Base-by-base conservation (phyloP, 1,139 yeast genomes). In the Petasospora fabianii region DNA sequence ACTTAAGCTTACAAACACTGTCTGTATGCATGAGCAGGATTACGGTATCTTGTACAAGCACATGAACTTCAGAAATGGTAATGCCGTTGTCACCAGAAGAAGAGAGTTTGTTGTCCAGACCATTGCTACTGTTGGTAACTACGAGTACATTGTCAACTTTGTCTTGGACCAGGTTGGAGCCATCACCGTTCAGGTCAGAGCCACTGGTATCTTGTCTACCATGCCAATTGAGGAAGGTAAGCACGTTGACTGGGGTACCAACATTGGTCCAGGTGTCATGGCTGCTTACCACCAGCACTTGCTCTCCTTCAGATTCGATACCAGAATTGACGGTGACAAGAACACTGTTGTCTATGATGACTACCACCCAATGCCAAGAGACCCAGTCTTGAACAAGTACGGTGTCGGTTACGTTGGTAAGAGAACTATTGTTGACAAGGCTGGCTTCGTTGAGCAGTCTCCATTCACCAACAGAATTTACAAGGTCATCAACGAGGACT, bases 261-360 rank as follows among this genome's bases (percentile, higher is more conserved):
- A 78, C 53, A 86, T 86, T 45, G 90, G 88, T 20, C 95, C 95
- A 49, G 80, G 85, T 57, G 92, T 82, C 43, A 73, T 84, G 75
- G 96, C 96, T 38, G 83, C 95, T 27, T 82, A 82, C 65, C 96
- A 86, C 64, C 96, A 86, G 71, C 96, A 86, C 65, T 72, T 86
- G 54, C 73, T 86, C 59, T 78, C 86, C 12, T 80, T 85, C 65
- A 80, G 95, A 70, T 78, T 86, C 55, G 95, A 86, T 64, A 90
- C 95, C 31, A 88, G 95, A 41, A 61, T 86, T 39, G 96, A 86
- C 56, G 95, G 95, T 53, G 85, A 84, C 64, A 71, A 78, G 54
- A 85, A 86, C 69, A 69, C 94, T 10, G 85, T 83, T 46, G 80
- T 77, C 41, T 81, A 75, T 53, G 88, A 82, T 57, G 95, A 86